phyloP scores from a whole-genome alignment of 208 protist species.

The Acanthamoeba lenticulata region DNA sequence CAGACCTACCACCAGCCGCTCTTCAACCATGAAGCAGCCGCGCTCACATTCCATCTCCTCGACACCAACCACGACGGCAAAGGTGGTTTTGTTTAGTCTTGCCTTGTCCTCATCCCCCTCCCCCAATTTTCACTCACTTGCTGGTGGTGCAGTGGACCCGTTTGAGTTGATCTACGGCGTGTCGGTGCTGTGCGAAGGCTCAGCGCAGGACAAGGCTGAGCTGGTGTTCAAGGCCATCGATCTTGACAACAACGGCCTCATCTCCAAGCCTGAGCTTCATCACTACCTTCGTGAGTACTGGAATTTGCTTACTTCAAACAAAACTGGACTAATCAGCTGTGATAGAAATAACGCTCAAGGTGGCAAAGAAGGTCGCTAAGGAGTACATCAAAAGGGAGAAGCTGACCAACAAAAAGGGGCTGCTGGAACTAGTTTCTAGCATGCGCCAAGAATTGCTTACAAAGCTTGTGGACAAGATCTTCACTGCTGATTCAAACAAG shows the following conservation, averaged over 20 bases:
- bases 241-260: slow-evolving; percentile 1
- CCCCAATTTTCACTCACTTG: no score
- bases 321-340: no score
- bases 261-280: slow-evolving; percentile 34
- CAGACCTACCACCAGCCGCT: slow-evolving; percentile 35
- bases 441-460: not conserved
- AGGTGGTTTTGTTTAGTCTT: no score
- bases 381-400: slow-evolving; percentile 40
- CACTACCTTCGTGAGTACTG: slow-evolving; percentile 38
- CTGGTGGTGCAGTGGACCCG: not conserved
- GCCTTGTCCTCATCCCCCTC: no score
- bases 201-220: slow-evolving; percentile 14
- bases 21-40: slow-evolving; percentile 29
- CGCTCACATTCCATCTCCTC: not conserved
- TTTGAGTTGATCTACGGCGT: slow-evolving; percentile 59
- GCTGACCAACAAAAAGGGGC: slow-evolving; percentile 33
- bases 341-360: slow-evolving; percentile 12
- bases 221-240: slow-evolving; percentile 53
- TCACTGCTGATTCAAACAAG: slow-evolving; percentile 26
- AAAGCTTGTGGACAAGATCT: not conserved
- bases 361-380: slow-evolving; percentile 53
- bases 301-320: no score
- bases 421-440: not conserved
- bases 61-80: slow-evolving; percentile 48
- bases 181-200: slow-evolving; percentile 44